Base-by-base conservation (phyloP, 2,329 filamentous ascomycete genomes). In the Cordyceps cateniannulata region DNA sequence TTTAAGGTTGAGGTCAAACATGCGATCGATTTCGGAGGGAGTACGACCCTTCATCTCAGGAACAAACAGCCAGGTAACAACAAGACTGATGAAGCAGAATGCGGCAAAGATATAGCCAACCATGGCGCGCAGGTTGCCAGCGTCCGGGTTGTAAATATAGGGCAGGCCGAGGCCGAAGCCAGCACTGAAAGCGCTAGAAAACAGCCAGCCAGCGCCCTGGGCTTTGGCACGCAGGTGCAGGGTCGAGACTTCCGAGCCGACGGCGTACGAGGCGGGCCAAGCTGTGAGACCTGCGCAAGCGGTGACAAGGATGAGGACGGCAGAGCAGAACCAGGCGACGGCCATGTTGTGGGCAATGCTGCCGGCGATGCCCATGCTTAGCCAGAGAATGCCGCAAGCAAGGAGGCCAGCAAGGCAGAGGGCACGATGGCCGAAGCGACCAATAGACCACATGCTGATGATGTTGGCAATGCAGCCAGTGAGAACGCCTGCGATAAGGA, bases 11-110 rank as follows among this genome's bases (percentile, higher is more conserved):
- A 65, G 48, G 45, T 70, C 69, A 62, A 72, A 74, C 69, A 73
- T 70, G 48, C 65, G 65, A 67, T 84, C 80, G 61, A 84, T 79
- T 65, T 83, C 79, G 42, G 71, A 71, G 0, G 76, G 70, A 1
- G 69, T 77, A 22, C 79, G 69, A 4, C 77, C 78, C 68, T 78
- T 79, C 71, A 82, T 83, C 66, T 85, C 82, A 0, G 83, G 82
- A 0, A 85, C 70, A 40, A 72, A 71, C 12, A 75, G 69, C 71
- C 74, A 85, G 0, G 76, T 74, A 0, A 76, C 50, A 1, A 70
- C 60, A 2, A 74, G 68, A 20, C 72, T 70, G 1, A 75, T 59
- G 2, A 72, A 62, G 63, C 73, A 76, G 14, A 75, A 69, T 0
- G 69, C 75, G 0, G 71, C 69, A 61, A 71, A 78, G 1, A 78